These are phyloP conservation scores for Orbilia brochopaga DNA, from an alignment of 2,329 filamentous ascomycete genomes.

Conservation along the genomic window DNA sequence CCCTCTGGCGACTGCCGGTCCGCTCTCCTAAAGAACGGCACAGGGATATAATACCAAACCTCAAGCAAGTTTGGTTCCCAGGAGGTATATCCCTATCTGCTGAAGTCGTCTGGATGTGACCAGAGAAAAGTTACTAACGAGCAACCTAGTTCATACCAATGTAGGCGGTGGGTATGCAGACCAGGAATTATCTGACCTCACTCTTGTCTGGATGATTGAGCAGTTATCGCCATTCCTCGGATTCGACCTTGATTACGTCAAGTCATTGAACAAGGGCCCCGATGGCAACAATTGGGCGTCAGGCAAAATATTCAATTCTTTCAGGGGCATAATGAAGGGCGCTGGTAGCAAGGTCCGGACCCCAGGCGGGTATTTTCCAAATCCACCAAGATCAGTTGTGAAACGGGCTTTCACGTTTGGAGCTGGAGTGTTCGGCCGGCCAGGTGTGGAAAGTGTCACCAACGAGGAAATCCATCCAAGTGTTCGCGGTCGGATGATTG, in stretches of 20 bases:
- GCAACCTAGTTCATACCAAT: conserved; percentile 59
- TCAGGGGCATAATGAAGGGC: conserved; percentile 41
- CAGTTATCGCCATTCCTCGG: conserved; percentile 57
- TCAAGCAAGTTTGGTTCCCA: conserved; percentile 61
- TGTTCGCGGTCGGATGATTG: conserved; percentile 42
- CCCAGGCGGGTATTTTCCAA: conserved; percentile 33
- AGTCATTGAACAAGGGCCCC: conserved; percentile 48
- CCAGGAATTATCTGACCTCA: conserved; percentile 61
- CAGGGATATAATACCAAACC: conserved; percentile 28
- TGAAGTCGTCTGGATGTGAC: conserved; percentile 60
- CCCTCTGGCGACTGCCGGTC: conserved; percentile 62
- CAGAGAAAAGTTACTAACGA: conserved; percentile 58
- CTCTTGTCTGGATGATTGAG: conserved; percentile 64
- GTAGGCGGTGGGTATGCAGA: conserved; percentile 61
- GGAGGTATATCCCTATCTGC: conserved; percentile 59
- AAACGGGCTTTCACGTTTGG: conserved; percentile 45
- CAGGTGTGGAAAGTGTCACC: conserved; percentile 25
- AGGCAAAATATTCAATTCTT: conserved; percentile 57
- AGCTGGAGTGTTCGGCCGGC: conserved; percentile 33
- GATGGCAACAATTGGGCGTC: conserved; percentile 56
- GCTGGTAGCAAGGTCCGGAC: conserved; percentile 45
- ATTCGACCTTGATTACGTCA: conserved; percentile 57
- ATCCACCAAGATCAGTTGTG: conserved; percentile 35
- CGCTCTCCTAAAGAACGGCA: conserved; percentile 26
- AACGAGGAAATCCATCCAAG: conserved; percentile 47